Percentiles rank a stretch among this genome's conserved stretches.
These are phyloP conservation scores for Exophiala calicioides DNA, from an alignment of 2,329 filamentous ascomycete species.

Conservation along the genomic window DNA sequence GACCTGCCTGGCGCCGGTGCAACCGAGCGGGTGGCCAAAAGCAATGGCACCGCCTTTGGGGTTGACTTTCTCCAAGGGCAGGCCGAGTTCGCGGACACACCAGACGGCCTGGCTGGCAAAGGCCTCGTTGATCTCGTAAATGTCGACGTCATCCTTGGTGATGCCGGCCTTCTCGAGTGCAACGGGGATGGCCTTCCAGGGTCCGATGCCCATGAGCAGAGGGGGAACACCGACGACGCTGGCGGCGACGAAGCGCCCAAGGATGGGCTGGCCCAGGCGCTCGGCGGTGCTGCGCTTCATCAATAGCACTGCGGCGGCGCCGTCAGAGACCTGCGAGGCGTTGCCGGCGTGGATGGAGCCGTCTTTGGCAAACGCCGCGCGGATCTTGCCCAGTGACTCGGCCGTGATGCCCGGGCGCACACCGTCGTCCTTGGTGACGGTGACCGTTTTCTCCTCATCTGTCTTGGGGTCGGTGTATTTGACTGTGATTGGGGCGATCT, in stretches of 20 bases:
- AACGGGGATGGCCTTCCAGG: slow-evolving; percentile 93
- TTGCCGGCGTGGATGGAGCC: slow-evolving; percentile 96
- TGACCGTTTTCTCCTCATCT: slow-evolving; percentile 78
- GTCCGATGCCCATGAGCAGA: slow-evolving; percentile 92
- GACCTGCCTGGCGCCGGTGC: slow-evolving; percentile 91
- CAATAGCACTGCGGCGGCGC: slow-evolving; percentile 88
- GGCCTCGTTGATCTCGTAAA: slow-evolving; percentile 99
- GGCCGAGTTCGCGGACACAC: slow-evolving; percentile 83
- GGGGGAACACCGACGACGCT: slow-evolving; percentile 87
- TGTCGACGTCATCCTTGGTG: slow-evolving; percentile 85
- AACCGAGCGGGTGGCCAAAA: slow-evolving; percentile 88
- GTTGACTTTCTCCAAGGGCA: slow-evolving; percentile 87
- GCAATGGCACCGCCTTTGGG: slow-evolving; percentile 96
- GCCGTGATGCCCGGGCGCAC: slow-evolving; percentile 80
- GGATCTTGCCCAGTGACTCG: slow-evolving; percentile 88
- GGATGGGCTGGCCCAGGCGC: slow-evolving; percentile 79
- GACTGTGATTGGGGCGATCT: slow-evolving; percentile 84
- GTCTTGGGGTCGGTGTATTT: slow-evolving; percentile 90
- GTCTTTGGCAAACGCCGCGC: slow-evolving; percentile 84
- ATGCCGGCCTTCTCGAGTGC: slow-evolving; percentile 86
- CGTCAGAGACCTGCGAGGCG: slow-evolving; percentile 92
- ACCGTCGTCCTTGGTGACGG: slow-evolving; percentile 83
- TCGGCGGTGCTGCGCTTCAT: slow-evolving; percentile 94
- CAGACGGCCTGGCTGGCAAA: slow-evolving; percentile 94
- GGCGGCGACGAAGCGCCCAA: slow-evolving; percentile 89